Base-by-base conservation (phyloP, 169 alveolate genomes). In the Toxoplasma gondii region DNA sequence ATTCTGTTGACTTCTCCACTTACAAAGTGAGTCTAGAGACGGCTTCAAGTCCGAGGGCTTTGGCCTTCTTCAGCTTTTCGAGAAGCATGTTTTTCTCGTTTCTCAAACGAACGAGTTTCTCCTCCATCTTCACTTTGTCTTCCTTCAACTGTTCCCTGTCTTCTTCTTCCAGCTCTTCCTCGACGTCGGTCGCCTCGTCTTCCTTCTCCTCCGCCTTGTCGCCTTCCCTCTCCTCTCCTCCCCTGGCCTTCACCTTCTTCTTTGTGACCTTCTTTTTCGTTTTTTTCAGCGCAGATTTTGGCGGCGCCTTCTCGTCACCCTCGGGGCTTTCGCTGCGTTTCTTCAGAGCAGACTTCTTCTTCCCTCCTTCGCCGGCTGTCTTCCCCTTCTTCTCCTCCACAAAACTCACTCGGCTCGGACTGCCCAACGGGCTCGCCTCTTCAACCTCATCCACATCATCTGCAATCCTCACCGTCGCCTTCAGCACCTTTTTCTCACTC, bases 1-100 rank as follows among this genome's bases (percentile, higher is more conserved):
- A 17, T 17, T 49, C 27, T 9, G 58, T 9, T 5, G 12, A 12
- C 58, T 49, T 17, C 27, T 17, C 58, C 12, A 64, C 95, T 92
- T 58, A 92, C 95, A 44, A 92, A 36, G 88, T 90, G 70, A 92
- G 92, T 74, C 70, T 82, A 16, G 95, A 92, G 91, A 92, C 88
- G 38, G 88, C 95, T 36, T 92, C 95, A 39, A 92, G 88, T 67
- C 95, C 95, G 91, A 92, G 87, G 44, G 87, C 95, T 39, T 92
- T 92, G 29, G 95, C 95, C 80, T 84, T 92, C 43, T 86, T 58
- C 36, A 92, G 88, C 88, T 74, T 92, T 39, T 34, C 53, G 31
- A 39, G 41, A 19, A 78, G 87, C 29, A 24, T 44, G 29, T 1
- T 78, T 7, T 78, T 78, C 31, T 78, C 87, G 39, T 17, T 34